phyloP scores from a whole-genome alignment of 345 rosid species.

The Gossypium raimondii region DNA sequence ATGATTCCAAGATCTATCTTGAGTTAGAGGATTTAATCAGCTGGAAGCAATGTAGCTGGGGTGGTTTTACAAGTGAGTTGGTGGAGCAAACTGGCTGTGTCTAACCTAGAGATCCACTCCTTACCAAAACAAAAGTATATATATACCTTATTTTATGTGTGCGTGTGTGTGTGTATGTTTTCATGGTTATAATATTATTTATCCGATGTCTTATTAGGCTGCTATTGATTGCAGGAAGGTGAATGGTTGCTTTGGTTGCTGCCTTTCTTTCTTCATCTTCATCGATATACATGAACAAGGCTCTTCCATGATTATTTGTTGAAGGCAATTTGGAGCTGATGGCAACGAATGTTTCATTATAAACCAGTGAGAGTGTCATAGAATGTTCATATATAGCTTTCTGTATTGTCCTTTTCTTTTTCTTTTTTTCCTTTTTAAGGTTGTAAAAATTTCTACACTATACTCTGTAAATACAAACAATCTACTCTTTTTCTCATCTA shows the following conservation, averaged over 20 bases:
- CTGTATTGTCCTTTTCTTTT: neutral
- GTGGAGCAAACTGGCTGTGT: constrained; percentile 30
- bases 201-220: neutral
- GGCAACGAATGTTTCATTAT: neutral
- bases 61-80: constrained; percentile 26
- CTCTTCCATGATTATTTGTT: neutral
- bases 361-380: neutral
- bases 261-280: neutral
- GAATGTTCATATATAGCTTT: constrained; percentile 3
- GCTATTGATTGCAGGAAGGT: neutral
- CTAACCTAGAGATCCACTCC: constrained; percentile 1
- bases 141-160: no score
- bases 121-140: constrained; percentile 6
- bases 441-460: neutral
- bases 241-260: neutral
- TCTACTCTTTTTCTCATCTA: neutral
- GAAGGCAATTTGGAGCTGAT: neutral
- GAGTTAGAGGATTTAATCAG: constrained; percentile 33
- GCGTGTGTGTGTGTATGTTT: no score
- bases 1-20: constrained; percentile 27
- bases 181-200: no score
- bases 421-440: neutral
- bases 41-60: constrained; percentile 31
- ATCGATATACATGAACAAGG: neutral
- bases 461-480: neutral